Evolutionary conservation across 2,329 filamentous ascomycete genomes (phyloP), one percentile per base, ranked within the genome.

Genomic region (Sclerotinia sclerotiorum): DNA sequence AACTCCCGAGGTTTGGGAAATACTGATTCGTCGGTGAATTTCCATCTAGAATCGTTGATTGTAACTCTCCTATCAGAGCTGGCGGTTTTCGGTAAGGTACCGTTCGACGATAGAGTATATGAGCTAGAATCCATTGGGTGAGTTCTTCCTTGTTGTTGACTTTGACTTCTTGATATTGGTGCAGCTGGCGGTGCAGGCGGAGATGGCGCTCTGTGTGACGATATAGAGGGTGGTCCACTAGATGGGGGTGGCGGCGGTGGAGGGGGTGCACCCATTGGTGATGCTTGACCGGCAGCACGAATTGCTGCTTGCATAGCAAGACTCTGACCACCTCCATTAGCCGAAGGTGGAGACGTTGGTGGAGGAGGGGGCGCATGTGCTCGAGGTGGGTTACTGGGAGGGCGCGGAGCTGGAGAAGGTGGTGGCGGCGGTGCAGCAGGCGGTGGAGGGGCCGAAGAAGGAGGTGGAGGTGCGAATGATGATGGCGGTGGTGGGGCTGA

Each of bases 1-100:
- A 96, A 97, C 1, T 91, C 88, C 75, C 94, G 85, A 29, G 94
- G 94, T 74, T 93, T 94, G 0, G 95, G 94, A 58, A 98, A 84
- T 73, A 91, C 84, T 48, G 84, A 86, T 74, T 97, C 94, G 58
- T 90, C 87, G 74, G 94, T 90, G 77, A 97, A 99, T 72, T 89
- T 90, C 88, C 93, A 99, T 73, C 94, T 85, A 66, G 84, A 79
- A 78, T 98, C 95, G 71, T 93, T 86, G 62, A 97, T 88, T 15
- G 86, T 80, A 68, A 88, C 80, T 27, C 83, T 82, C 51, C 73
- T 77, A 75, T 58, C 79, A 52, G 79, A 82, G 70, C 81, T 84
- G 2, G 84, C 81, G 29, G 80, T 82, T 72, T 84, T 85, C 42
- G 79, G 78, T 73, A 73, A 61, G 35, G 77, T 79, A 56, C 89